Evolutionary conservation across 2,329 filamentous ascomycete species (phyloP), one percentile per base, ranked within the genome.

Genomic region (Huntiella savannae): DNA sequence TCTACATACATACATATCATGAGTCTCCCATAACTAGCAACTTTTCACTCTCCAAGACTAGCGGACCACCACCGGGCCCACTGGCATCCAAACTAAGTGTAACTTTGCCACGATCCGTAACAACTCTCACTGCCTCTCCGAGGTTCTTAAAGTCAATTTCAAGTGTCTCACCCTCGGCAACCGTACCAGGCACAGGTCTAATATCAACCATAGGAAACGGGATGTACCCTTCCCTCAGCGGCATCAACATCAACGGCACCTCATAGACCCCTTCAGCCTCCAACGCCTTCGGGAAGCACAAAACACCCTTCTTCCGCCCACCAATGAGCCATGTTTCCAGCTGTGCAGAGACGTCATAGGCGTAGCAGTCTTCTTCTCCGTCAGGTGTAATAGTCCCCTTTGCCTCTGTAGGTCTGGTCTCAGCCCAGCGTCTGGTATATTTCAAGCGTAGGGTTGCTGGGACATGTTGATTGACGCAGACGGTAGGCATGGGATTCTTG

Each of bases 311-410:
- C 42, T 82, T 72, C 38, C 80, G 75, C 0, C 87, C 88, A 16
- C 85, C 87, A 3, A 96, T 65, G 1, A 95, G 72, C 88, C 88
- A 96, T 0, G 74, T 70, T 35, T 88, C 85, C 2, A 72, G 64
- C 12, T 77, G 74, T 1, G 79, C 79, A 11, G 76, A 75, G 16
- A 96, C 68, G 53, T 94, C 87, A 60, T 91, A 92, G 53, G 79
- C 76, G 56, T 93, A 93, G 51, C 77, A 64, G 12, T 50, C 34
- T 33, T 49, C 11, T 52, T 45, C 34, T 57, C 57, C 12, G 34
- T 15, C 12, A 12, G 32, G n/a, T 16, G 8, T 28, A 6, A 19
- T 34, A 5, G 15, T 17, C 32, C 13, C 12, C 34, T 55, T 45
- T 3, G 19, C n/a, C 22, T 10, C 12, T 10, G 57, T 52, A 51